phyloP scores from a whole-genome alignment of 257 asterid genomes.

The Solanum appendiculatum region DNA sequence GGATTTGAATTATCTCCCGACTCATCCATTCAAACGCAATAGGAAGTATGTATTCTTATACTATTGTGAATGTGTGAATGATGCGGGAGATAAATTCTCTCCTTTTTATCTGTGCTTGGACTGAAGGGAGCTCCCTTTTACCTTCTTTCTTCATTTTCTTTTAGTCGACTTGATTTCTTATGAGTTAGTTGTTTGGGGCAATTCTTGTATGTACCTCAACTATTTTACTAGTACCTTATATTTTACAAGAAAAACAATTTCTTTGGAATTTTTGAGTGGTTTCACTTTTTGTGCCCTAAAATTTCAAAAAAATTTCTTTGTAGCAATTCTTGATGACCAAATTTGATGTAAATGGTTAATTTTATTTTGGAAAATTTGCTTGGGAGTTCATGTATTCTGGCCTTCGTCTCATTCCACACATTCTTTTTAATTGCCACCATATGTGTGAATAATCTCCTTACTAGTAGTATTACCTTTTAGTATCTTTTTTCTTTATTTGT shows the following conservation, averaged over 20 bases:
- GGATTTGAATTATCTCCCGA: conserved; percentile 63
- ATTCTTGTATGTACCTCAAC: neutral
- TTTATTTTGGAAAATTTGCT: neutral
- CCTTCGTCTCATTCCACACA: neutral
- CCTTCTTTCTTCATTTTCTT: neutral
- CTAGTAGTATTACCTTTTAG: neutral
- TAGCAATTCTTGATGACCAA: neutral
- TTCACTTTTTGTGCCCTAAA: neutral
- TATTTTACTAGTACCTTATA: neutral
- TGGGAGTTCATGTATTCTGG: neutral
- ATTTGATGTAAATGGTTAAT: neutral
- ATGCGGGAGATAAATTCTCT: conserved; percentile 63
- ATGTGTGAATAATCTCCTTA: neutral
- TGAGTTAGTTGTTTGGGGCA: neutral
- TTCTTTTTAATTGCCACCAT: neutral
- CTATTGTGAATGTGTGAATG: conserved; percentile 65
- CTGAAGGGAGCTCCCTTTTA: conserved; percentile 92
- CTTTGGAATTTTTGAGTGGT: neutral
- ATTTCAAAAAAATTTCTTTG: neutral
- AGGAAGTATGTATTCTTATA: neutral
- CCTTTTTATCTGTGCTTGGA: conserved; percentile 57
- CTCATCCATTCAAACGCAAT: conserved; percentile 57
- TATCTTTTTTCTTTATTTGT: too few species aligned
- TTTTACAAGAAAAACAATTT: neutral
- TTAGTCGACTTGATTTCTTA: neutral